These are phyloP conservation scores for Aspergillus neotritici DNA, from an alignment of 2,329 filamentous ascomycete genomes.

Conservation along the genomic window DNA sequence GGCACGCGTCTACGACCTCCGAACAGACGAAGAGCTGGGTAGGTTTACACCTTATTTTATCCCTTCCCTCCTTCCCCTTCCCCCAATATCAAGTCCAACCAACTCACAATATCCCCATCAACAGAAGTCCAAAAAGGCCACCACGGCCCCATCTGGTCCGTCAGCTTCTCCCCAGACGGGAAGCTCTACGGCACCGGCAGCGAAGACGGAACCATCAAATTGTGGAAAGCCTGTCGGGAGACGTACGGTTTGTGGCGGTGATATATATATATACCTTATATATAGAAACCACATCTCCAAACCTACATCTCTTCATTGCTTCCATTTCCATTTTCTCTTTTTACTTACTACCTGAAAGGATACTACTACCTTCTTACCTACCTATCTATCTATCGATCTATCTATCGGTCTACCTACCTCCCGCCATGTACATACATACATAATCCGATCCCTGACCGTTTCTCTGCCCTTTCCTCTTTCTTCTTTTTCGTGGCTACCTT, in stretches of 20 bases:
- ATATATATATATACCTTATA: neutral
- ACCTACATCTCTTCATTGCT: neutral
- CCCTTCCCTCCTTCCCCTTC: neutral
- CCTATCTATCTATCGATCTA: too few species aligned
- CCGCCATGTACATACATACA: too few species aligned
- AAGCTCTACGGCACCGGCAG: constrained; percentile 95
- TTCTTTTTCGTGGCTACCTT: too few species aligned
- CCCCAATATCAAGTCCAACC: neutral
- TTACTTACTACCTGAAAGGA: too few species aligned
- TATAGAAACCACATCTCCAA: neutral
- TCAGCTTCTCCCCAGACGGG: constrained; percentile 89
- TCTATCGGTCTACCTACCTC: too few species aligned
- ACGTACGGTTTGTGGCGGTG: constrained; percentile 62
- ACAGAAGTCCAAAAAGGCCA: constrained; percentile 91
- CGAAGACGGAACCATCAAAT: constrained; percentile 95
- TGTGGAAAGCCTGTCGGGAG: constrained; percentile 66
- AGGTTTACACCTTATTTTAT: constrained; percentile 11
- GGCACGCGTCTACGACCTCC: constrained; percentile 91
- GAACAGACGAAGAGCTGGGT: constrained; percentile 73
- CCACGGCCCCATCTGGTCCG: constrained; percentile 94
- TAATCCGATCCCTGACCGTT: too few species aligned
- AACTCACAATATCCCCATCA: constrained; percentile 2
- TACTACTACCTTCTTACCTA: too few species aligned
- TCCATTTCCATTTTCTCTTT: neutral
- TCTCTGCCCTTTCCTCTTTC: too few species aligned